A percentile compares a stretch with the other conserved stretches of the same genome.
Evolutionary conservation across 352 stramenopile species (phyloP).

Genomic region (Globisporangium alternatum): DNA sequence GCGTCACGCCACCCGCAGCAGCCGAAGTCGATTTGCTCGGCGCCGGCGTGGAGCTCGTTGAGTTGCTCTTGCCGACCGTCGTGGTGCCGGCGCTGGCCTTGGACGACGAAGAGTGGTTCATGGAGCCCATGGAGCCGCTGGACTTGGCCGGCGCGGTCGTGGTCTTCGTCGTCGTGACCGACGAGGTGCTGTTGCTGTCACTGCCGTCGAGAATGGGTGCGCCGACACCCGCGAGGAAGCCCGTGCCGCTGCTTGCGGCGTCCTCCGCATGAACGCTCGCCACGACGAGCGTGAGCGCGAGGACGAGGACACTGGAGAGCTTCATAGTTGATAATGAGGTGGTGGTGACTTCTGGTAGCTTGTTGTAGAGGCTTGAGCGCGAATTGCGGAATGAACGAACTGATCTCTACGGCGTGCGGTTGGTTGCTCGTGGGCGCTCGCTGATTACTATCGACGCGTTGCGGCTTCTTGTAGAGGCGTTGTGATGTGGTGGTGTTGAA

Average conservation of each 20-base stretch:
- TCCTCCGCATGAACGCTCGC: neutral
- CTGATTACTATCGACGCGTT: neutral
- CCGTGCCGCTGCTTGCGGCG: constrained; percentile 3
- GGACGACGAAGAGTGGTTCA: constrained; percentile 16
- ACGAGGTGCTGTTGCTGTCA: constrained; percentile 11
- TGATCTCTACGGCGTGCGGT: neutral
- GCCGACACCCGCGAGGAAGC: constrained; percentile 16
- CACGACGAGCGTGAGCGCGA: constrained; percentile 1
- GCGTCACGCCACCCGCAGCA: neutral
- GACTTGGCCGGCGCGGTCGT: neutral
- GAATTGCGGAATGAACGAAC: constrained; percentile 11
- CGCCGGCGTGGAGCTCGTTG: constrained; percentile 9
- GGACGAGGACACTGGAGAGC: constrained; percentile 8
- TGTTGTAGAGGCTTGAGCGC: neutral
- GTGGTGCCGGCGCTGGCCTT: constrained; percentile 8
- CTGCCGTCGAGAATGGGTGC: constrained; percentile 7
- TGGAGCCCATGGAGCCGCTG: constrained; percentile 3
- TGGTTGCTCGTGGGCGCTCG: neutral
- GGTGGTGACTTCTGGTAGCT: neutral
- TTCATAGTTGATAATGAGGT: constrained; percentile 8
- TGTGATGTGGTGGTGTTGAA: too few species aligned
- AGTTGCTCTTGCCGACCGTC: constrained; percentile 18
- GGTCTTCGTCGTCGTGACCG: neutral
- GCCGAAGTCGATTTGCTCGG: constrained; percentile 6
- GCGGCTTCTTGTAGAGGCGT: neutral